These are phyloP conservation scores for Eucalyptus caleyi DNA, from an alignment of 345 rosid species.

Conservation along the genomic window DNA sequence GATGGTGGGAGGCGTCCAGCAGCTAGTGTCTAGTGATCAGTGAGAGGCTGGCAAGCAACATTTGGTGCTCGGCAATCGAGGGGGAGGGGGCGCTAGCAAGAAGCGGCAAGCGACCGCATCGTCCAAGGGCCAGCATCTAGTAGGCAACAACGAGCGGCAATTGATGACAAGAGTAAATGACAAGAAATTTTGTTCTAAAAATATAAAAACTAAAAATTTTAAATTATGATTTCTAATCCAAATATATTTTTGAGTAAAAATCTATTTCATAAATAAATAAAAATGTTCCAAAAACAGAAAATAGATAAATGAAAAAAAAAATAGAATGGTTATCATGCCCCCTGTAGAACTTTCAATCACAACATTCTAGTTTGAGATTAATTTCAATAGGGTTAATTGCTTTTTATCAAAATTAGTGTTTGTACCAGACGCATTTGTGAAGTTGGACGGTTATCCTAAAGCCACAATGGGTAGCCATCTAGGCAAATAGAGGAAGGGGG, in stretches of 20 bases:
- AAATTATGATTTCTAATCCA: no score
- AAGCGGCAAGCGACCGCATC: rapidly evolving
- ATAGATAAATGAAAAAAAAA: no score
- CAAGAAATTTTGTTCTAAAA: rapidly evolving
- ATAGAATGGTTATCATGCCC: no score
- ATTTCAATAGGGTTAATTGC: not conserved
- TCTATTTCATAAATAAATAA: no score
- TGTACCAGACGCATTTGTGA: not conserved
- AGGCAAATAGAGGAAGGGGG: not conserved
- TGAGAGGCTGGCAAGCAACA: rapidly evolving
- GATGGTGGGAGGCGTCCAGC: rapidly evolving
- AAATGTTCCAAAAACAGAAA: no score
- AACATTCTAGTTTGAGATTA: not conserved
- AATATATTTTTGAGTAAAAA: no score
- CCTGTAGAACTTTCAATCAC: not conserved
- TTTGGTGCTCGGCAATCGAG: rapidly evolving
- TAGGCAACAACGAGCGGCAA: rapidly evolving
- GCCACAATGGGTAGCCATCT: not conserved
- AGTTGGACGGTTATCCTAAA: not conserved
- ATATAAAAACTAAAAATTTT: no score
- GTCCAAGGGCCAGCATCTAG: rapidly evolving
- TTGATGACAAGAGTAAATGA: rapidly evolving
- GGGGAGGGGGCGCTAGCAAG: rapidly evolving
- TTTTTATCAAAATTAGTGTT: no score
- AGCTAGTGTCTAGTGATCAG: rapidly evolving